Percentiles rank a stretch among this genome's conserved stretches.
Evolutionary conservation across 1,284 basidiomycete genomes (phyloP).

Genomic region (Tetrapyrgos nigripes): DNA sequence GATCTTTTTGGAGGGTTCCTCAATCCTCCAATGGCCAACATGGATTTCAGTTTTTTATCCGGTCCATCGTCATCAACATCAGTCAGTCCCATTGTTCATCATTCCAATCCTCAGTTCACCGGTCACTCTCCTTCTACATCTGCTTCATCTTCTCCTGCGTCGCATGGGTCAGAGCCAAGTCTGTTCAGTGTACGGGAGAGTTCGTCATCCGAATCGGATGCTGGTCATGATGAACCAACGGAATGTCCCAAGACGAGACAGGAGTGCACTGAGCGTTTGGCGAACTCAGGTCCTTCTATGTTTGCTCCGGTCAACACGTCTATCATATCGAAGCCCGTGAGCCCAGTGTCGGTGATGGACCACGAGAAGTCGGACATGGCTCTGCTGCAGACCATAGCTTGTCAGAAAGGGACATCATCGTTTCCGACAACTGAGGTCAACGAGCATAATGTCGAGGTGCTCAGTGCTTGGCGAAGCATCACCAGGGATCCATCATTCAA

Average conservation of each 20-base stretch:
- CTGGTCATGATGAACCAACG: conserved; percentile 26
- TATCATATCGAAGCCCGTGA: conserved; percentile 26
- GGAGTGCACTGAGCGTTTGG: conserved; percentile 57
- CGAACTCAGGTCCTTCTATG: conserved; percentile 54
- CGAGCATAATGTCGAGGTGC: conserved; percentile 75
- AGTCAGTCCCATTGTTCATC: conserved; percentile 63
- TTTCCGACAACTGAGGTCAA: conserved; percentile 74
- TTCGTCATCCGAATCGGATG: conserved; percentile 40
- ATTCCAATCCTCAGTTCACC: conserved; percentile 28
- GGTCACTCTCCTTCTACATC: conserved; percentile 34
- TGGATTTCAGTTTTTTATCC: conserved; percentile 52
- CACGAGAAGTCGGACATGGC: conserved; percentile 37
- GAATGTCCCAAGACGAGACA: conserved; percentile 65
- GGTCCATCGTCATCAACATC: conserved; percentile 47
- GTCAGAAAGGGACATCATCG: conserved; percentile 54
- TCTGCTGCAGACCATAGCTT: conserved; percentile 58
- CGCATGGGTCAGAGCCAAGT: conserved; percentile 40
- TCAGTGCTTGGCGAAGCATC: conserved; percentile 78
- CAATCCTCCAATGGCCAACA: conserved; percentile 37
- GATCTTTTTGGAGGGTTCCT: conserved; percentile 68
- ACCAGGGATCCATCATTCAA: conserved; percentile 76
- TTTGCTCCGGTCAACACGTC: conserved; percentile 34
- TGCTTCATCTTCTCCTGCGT: conserved; percentile 36
- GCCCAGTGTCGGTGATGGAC: neutral
- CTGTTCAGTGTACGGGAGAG: conserved; percentile 46